phyloP scores from a whole-genome alignment of 805 yeast species.

The Myxozyma melibiosi region DNA sequence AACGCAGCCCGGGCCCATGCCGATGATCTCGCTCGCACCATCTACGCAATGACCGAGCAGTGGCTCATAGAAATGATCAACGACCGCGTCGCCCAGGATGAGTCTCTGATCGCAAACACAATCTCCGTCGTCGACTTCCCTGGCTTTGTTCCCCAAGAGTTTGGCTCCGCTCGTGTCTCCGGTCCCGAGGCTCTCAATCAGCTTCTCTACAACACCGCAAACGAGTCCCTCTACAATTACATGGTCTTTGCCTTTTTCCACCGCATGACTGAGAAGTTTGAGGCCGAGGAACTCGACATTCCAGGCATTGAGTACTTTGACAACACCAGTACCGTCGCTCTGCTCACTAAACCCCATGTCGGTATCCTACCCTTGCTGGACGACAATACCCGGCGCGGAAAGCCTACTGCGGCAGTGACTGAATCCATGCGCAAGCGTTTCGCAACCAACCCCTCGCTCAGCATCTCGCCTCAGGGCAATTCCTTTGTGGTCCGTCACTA shows the following conservation, averaged over 20 bases:
- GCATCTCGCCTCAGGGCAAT: constrained; percentile 31
- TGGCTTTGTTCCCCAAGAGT: constrained; percentile 41
- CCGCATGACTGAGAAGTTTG: constrained; percentile 44
- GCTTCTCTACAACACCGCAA: constrained; percentile 47
- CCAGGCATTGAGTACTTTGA: constrained; percentile 61
- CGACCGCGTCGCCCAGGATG: constrained; percentile 40
- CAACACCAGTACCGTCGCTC: constrained; percentile 57
- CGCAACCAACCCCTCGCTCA: constrained; percentile 36
- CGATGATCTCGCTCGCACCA: constrained; percentile 47
- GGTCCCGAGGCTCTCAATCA: constrained; percentile 41
- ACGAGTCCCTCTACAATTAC: constrained; percentile 46
- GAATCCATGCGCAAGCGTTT: constrained; percentile 42
- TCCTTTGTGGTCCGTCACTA: constrained; percentile 56
- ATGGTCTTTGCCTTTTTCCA: constrained; percentile 45
- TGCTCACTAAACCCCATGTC: constrained; percentile 48
- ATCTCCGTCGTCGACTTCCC: constrained; percentile 47
- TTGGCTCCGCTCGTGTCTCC: constrained; percentile 6
- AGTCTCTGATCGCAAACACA: constrained; percentile 41
- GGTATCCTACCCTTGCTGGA: constrained; percentile 46
- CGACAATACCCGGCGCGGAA: constrained; percentile 44
- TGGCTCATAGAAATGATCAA: constrained; percentile 47
- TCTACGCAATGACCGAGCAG: constrained; percentile 45
- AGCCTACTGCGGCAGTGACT: constrained; percentile 40
- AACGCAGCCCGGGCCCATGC: constrained; percentile 48
- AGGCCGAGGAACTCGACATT: constrained; percentile 48